Base-by-base conservation (phyloP, 768 basidiomycete genomes). In the Solioccasus polychromus region DNA sequence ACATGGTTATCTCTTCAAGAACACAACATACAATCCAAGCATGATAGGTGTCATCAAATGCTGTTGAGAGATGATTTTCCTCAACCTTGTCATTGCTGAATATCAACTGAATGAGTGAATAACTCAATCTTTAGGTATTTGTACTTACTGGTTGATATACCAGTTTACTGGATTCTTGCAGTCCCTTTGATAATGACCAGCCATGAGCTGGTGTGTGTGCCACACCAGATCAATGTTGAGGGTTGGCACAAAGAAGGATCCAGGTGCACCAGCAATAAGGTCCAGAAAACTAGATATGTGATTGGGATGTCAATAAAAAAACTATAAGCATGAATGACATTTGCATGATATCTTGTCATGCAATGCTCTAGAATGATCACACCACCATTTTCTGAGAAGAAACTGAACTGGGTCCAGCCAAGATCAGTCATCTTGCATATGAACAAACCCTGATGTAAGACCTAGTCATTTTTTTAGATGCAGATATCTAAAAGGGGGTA, bases 181-280 rank as follows among this genome's bases (percentile, higher is more conserved):
- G 46, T 82, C 75, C 1, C 48, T 38, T 5, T 59, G 54, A 53
- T 87, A 87, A 29, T 68, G 64, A 2, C 44, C 47, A 1, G 71
- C 69, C 58, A 74, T 68, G 5, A 87, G 70, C 51, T 86, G 85
- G 46, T 88, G 84, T 0, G 83, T 83, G 51, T 89, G 86, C 85
- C 85, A 87, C 4, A 74, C 78, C 17, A 89, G 68, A 51, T 88
- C 86, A 29, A 88, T 85, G 49, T 87, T 84, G n/a, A 88, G 60
- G 1, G 83, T 85, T 10, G 82, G 80, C 3, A 82, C 79, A 30
- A 74, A 68, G 58, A 78, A 73, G 0, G 68, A 57, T 8, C 54
- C 54, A 1, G 76, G 70, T 0, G 67, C 68, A 2, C 70, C 69
- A 12, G 73, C 59, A 63, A 79, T 71, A 23, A 85, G 59, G 47